Conservation (phyloP, 2,329 filamentous ascomycete species). For the Aspergillus fumigatiaffinis region DNA sequence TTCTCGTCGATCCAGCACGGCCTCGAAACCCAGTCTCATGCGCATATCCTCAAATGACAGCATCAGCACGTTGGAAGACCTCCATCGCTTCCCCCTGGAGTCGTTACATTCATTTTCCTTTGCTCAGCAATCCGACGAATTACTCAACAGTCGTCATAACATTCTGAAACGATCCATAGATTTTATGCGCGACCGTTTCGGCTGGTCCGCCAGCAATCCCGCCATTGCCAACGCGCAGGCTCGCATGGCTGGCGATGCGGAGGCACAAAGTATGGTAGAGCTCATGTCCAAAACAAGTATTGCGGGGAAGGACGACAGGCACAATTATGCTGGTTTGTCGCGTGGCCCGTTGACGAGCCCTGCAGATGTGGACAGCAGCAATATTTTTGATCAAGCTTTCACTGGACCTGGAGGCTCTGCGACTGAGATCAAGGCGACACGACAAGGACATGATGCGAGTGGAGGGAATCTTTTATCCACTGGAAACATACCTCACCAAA, state of each 20-base stretch:
- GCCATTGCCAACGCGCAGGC: constrained; percentile 81
- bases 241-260: constrained; percentile 73
- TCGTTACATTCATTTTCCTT: constrained; percentile 98
- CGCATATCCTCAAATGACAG: constrained; percentile 59
- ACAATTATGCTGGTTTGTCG: constrained; percentile 44
- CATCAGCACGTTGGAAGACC: constrained; percentile 76
- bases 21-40: constrained; percentile 50
- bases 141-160: constrained; percentile 86
- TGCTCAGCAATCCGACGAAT: constrained; percentile 88
- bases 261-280: constrained; percentile 88
- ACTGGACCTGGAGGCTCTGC: constrained; percentile 36
- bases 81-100: constrained; percentile 88
- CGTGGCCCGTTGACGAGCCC: constrained; percentile 75
- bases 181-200: constrained; percentile 90
- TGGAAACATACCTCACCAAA: constrained; percentile 29
- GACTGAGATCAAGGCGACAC: constrained; percentile 15
- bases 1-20: constrained; percentile 62
- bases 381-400: constrained; percentile 84
- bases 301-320: constrained; percentile 57
- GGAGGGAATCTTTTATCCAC: constrained; percentile 25
- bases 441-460: constrained; percentile 19
- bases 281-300: constrained; percentile 77
- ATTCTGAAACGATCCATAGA: constrained; percentile 90
- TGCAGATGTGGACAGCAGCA: constrained; percentile 66
- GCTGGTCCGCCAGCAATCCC: constrained; percentile 71